These are phyloP conservation scores for Meripilus lineatus DNA, from an alignment of 1,284 basidiomycete species.

Conservation along the genomic window DNA sequence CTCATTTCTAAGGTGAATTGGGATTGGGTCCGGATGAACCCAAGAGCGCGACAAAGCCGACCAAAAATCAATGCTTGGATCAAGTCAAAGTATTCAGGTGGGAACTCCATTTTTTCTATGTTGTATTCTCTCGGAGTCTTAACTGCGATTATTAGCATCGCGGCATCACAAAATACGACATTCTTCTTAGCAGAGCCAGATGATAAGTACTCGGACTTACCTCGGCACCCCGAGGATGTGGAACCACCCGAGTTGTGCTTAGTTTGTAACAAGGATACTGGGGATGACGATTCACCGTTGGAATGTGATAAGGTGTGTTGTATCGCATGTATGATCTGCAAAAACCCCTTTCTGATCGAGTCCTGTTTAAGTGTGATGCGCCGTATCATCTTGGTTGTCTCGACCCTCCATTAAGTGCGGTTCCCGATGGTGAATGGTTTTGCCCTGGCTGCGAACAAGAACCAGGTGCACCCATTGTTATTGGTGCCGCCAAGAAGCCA, in stretches of 20 bases:
- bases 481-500: slow-evolving; percentile 19
- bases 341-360: too few relatives aligned
- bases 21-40: slow-evolving; percentile 77
- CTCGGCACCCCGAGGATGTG: slow-evolving; percentile 70
- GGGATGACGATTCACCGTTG: slow-evolving; percentile 61
- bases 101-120: slow-evolving; percentile 17
- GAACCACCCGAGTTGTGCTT: slow-evolving; percentile 69
- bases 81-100: slow-evolving; percentile 79
- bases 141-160: slow-evolving; percentile 47
- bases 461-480: slow-evolving; percentile 30
- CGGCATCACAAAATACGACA: slow-evolving; percentile 82
- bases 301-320: slow-evolving; percentile 81
- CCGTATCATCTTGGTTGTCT: slow-evolving; percentile 87
- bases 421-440: slow-evolving; percentile 94
- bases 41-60: slow-evolving; percentile 87
- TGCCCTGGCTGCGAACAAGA: slow-evolving; percentile 62
- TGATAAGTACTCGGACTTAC: slow-evolving; percentile 66
- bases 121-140: not conserved
- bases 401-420: slow-evolving; percentile 64
- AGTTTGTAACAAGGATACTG: slow-evolving; percentile 64
- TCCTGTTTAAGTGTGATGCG: slow-evolving; percentile 73
- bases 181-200: slow-evolving; percentile 73
- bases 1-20: slow-evolving; percentile 53
- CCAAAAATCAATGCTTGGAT: slow-evolving; percentile 61
- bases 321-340: slow-evolving; percentile 5